Evolutionary conservation across 2,329 filamentous ascomycete species (phyloP).

Genomic region (Paecilomyces fulvus): DNA sequence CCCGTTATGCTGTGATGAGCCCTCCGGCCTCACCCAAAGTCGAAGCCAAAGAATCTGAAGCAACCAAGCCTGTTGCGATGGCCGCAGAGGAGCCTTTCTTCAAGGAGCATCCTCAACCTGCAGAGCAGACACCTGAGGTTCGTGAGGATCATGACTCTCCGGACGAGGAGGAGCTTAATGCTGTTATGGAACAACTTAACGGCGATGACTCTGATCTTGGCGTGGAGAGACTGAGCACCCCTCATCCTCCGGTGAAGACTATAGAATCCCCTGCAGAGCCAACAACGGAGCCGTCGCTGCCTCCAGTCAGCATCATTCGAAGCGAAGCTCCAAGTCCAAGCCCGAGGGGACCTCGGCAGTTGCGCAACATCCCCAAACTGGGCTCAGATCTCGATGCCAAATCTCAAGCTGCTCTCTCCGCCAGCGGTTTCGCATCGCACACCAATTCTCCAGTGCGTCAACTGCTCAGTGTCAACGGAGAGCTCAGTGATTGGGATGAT

Average conservation of each 20-base stretch:
- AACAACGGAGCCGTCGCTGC: conserved; percentile 46
- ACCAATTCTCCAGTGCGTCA: conserved; percentile 50
- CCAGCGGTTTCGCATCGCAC: conserved; percentile 52
- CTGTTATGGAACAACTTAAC: conserved; percentile 80
- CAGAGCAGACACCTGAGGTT: conserved; percentile 11
- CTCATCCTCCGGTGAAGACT: conserved; percentile 16
- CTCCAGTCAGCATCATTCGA: conserved; percentile 47
- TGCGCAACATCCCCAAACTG: conserved; percentile 37
- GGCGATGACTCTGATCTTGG: conserved; percentile 64
- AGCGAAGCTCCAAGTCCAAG: conserved; percentile 69
- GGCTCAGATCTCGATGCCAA: conserved; percentile 31
- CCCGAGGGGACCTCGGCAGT: conserved; percentile 46
- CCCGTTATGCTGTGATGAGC: conserved; percentile 25
- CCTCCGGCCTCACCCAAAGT: conserved; percentile 15
- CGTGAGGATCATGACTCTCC: conserved; percentile 22
- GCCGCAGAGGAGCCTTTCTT: conserved; percentile 3
- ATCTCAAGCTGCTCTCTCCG: conserved; percentile 46
- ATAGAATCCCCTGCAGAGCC: conserved; percentile 36
- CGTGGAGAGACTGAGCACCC: conserved; percentile 52
- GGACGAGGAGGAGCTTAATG: conserved; percentile 69
- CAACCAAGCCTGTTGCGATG: conserved; percentile 6
- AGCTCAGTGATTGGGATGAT: conserved; percentile 86
- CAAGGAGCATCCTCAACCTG: conserved; percentile 4
- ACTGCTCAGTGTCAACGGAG: conserved; percentile 52
- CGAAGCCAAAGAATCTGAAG: conserved; percentile 7